phyloP scores from a whole-genome alignment of 1,284 basidiomycete species.

The Sporisorium graminicola region DNA sequence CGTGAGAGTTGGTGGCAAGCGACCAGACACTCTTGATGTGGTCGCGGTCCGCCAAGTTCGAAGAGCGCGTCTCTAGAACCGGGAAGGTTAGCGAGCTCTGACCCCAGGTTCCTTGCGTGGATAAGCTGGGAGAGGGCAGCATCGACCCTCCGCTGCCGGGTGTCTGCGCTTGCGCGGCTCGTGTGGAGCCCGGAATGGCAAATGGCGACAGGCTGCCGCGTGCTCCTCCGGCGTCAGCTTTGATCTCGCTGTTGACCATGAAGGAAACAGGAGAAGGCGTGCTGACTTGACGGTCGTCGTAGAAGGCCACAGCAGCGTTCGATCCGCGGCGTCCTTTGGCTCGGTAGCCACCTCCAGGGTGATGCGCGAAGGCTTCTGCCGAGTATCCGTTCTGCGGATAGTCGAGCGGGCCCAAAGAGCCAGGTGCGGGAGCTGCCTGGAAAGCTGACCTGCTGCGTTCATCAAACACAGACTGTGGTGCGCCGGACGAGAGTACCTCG shows the following conservation, averaged over 20 bases:
- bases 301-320: constrained; percentile 54
- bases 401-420: constrained; percentile 45
- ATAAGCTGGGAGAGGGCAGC: constrained; percentile 53
- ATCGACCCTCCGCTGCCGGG: constrained; percentile 47
- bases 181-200: constrained; percentile 28
- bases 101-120: constrained; percentile 56
- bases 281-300: constrained; percentile 37
- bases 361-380: constrained; percentile 30
- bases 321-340: constrained; percentile 43
- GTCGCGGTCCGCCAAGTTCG: constrained; percentile 45
- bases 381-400: constrained; percentile 37
- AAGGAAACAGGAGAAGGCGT: constrained; percentile 62
- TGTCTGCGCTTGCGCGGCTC: constrained; percentile 42
- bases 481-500: constrained; percentile 39
- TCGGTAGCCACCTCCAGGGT: constrained; percentile 23
- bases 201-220: constrained; percentile 41
- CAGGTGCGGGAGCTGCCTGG: constrained; percentile 29
- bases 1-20: constrained; percentile 47
- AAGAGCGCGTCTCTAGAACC: constrained; percentile 42
- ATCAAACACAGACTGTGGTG: constrained; percentile 26
- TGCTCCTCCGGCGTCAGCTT: constrained; percentile 24
- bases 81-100: constrained; percentile 60
- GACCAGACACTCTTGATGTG: constrained; percentile 65
- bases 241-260: constrained; percentile 65
- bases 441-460: constrained; percentile 31